These are phyloP conservation scores for Kluyveromyces lactis DNA, from an alignment of 805 yeast genomes.

Conservation along the genomic window DNA sequence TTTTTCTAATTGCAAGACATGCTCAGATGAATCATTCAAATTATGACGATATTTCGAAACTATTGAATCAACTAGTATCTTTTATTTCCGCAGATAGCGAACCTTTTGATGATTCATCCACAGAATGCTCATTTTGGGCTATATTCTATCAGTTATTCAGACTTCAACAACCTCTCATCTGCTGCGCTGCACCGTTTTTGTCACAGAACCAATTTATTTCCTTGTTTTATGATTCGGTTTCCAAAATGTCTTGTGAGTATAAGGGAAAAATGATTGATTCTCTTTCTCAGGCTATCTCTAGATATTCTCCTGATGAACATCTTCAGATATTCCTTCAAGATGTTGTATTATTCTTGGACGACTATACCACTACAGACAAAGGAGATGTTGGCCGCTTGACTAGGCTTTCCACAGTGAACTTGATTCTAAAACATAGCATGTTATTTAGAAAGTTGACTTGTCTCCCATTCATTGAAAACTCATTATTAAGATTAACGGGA, in stretches of 20 bases:
- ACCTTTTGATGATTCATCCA: not conserved
- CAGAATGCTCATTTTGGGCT: conserved; percentile 4
- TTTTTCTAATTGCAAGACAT: not conserved
- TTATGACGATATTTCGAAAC: conserved; percentile 10
- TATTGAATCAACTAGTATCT: conserved; percentile 13
- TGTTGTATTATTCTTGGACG: conserved; percentile 44
- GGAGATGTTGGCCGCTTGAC: conserved; percentile 91
- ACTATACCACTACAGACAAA: conserved; percentile 67
- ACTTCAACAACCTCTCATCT: conserved; percentile 13
- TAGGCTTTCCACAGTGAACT: conserved; percentile 41
- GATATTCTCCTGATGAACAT: not conserved
- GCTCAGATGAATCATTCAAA: conserved; percentile 12
- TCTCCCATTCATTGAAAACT: conserved; percentile 20
- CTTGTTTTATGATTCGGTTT: conserved; percentile 5
- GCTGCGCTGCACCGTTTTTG: conserved; percentile 14
- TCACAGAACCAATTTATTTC: conserved; percentile 5
- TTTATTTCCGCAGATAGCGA: conserved; percentile 4
- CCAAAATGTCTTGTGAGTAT: conserved; percentile 11
- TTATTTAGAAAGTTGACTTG: conserved; percentile 6
- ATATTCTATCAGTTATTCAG: conserved; percentile 12
- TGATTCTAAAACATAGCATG: conserved; percentile 29
- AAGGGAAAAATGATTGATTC: conserved; percentile 14
- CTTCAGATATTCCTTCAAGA: conserved; percentile 8
- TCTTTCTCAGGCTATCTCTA: not conserved
- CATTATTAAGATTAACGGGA: conserved; percentile 47